Conservation (phyloP, 2,329 filamentous ascomycete species). For the Leptosphaerulina australis region DNA sequence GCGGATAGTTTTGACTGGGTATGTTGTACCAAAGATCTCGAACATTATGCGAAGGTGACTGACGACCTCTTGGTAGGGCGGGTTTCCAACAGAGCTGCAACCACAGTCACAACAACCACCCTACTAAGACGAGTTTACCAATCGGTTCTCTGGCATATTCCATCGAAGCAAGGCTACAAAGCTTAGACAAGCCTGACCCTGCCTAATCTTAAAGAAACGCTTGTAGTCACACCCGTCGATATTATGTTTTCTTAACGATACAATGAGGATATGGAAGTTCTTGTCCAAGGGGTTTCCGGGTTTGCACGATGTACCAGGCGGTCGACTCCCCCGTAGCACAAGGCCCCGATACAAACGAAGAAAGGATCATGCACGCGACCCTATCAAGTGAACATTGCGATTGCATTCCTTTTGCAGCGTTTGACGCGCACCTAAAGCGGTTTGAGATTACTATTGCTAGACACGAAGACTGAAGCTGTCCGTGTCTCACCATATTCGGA, state of each 20-base stretch:
- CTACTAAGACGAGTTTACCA: background rate
- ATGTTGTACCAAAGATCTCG: background rate
- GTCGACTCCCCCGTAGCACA: background rate
- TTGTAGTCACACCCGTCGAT: too few species aligned
- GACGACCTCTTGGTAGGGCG: background rate
- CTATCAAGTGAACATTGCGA: background rate
- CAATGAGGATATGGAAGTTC: too few species aligned
- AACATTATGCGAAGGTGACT: background rate
- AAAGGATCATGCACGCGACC: background rate
- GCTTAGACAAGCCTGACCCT: too few species aligned
- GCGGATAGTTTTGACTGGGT: slow-evolving; percentile 35
- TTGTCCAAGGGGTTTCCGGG: too few species aligned
- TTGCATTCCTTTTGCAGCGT: background rate
- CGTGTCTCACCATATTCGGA: slow-evolving; percentile 6
- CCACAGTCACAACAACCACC: background rate
- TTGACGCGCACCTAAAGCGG: background rate
- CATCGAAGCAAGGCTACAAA: too few species aligned
- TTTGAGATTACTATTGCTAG: background rate
- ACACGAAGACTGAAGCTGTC: slow-evolving; percentile 5
- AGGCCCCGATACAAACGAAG: background rate
- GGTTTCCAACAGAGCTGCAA: slow-evolving; percentile 2
- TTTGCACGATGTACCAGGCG: too few species aligned
- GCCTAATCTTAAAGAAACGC: too few species aligned
- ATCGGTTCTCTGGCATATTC: too few species aligned
- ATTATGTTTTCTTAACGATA: too few species aligned